These are phyloP conservation scores for Dactylellina drechsleri DNA, from an alignment of 2,329 filamentous ascomycete genomes.

Conservation along the genomic window DNA sequence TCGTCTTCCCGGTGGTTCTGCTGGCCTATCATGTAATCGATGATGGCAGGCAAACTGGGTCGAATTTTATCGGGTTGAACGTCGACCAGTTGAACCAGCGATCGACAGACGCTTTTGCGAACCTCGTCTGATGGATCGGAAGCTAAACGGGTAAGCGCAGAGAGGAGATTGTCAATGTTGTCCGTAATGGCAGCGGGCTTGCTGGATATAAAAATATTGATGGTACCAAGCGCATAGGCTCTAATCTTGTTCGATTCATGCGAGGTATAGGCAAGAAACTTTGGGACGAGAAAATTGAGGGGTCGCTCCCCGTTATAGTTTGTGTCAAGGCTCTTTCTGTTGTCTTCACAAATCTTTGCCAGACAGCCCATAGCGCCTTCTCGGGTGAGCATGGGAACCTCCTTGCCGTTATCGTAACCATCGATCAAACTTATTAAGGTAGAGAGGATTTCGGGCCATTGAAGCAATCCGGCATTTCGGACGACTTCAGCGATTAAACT, in stretches of 20 bases:
- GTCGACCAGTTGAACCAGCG: constrained; percentile 91
- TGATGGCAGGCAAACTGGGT: constrained; percentile 85
- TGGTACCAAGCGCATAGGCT: constrained; percentile 79
- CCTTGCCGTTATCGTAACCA: constrained; percentile 60
- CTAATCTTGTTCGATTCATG: constrained; percentile 81
- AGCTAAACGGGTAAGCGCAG: constrained; percentile 83
- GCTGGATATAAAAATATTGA: constrained; percentile 90
- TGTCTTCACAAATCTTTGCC: constrained; percentile 96
- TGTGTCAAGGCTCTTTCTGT: constrained; percentile 82
- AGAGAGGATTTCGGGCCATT: constrained; percentile 89
- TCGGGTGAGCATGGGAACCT: constrained; percentile 78
- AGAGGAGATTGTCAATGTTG: constrained; percentile 81
- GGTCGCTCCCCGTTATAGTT: constrained; percentile 90
- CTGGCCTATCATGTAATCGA: constrained; percentile 91
- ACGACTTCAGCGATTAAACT: constrained; percentile 95
- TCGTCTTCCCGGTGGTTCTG: constrained; percentile 84
- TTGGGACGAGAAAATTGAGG: constrained; percentile 86
- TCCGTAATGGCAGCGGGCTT: constrained; percentile 83
- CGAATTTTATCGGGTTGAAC: constrained; percentile 88
- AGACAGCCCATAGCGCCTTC: constrained; percentile 94
- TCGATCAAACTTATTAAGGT: constrained; percentile 79
- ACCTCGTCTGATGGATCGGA: constrained; percentile 82
- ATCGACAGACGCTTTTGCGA: constrained; percentile 88
- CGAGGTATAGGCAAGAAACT: constrained; percentile 85
- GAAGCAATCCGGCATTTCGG: constrained; percentile 81